phyloP scores from a whole-genome alignment of 2,329 filamentous ascomycete species.

The Talaromyces sp. region DNA sequence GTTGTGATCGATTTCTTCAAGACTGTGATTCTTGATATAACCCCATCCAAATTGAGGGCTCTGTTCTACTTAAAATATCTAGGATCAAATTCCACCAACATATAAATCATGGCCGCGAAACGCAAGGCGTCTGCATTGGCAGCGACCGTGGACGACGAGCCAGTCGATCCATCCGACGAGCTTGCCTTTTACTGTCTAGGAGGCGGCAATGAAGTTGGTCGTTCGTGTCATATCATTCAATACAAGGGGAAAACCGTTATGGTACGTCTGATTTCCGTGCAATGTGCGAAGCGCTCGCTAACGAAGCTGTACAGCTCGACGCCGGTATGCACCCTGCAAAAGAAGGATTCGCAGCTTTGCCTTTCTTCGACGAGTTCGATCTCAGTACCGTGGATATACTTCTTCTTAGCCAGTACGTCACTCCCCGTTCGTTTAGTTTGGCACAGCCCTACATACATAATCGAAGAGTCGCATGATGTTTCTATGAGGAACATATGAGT shows the following conservation, averaged over 20 bases:
- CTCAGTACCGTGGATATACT: constrained; percentile 95
- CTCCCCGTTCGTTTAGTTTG: constrained; percentile 4
- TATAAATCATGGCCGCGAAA: constrained; percentile 77
- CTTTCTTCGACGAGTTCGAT: constrained; percentile 98
- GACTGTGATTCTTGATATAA: not conserved
- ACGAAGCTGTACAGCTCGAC: constrained; percentile 66
- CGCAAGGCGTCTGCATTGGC: constrained; percentile 79
- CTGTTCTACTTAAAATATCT: not conserved
- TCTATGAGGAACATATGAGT: constrained; percentile 17
- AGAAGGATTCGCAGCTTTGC: constrained; percentile 86
- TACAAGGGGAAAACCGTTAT: constrained; percentile 99
- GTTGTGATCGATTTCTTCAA: constrained; percentile 12
- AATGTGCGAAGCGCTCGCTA: constrained; percentile 2
- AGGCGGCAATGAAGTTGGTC: constrained; percentile 93
- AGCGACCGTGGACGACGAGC: constrained; percentile 66
- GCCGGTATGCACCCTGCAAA: constrained; percentile 96
- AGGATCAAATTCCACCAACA: not conserved
- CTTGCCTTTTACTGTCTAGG: constrained; percentile 90
- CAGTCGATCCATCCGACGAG: constrained; percentile 89
- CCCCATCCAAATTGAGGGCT: not conserved
- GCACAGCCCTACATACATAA: not conserved
- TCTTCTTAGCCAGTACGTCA: constrained; percentile 96
- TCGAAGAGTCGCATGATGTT: constrained; percentile 18
- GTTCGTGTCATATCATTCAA: constrained; percentile 95
- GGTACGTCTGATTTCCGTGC: constrained; percentile 54